Evolutionary conservation across 2,329 filamentous ascomycete genomes (phyloP), one percentile per base, ranked within the genome.

Genomic region (Fusarium sambucinum): DNA sequence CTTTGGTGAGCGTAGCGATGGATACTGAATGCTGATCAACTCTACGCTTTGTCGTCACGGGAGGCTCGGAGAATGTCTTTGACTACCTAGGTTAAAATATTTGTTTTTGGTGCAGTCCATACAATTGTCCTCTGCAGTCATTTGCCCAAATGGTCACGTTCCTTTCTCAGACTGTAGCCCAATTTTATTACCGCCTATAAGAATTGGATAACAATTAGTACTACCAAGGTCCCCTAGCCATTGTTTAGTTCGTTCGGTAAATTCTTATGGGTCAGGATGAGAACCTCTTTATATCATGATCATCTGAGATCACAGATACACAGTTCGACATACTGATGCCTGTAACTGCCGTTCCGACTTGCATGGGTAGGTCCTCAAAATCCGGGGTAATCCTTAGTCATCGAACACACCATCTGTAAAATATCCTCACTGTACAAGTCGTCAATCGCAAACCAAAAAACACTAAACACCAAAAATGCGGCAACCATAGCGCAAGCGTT

Each of bases 361-460:
- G 12, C 35, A 47, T 32, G 27, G 46, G 42, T 32, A 21, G 46
- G 42, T 58, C 48, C 33, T 44, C 42, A 48, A 64, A 55, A 69
- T 66, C 55, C 33, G 65, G 65, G 50, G 65, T 69, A 66, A 27
- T 14, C 17, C 56, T 68, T 68, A 68, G 66, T 68, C 66, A 68
- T 66, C 61, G 4, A 33, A 37, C 48, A 25, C 14, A 37, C 12
- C 55, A 42, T 25, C 38, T 46, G 62, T 32, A 67, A 64, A 69
- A 70, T 60, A 32, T 40, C 62, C 35, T 30, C 30, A 7, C 30
- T 13, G 37, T n/a, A n/a, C n/a, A n/a, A n/a, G n/a, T n/a, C n/a
- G 44, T 35, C 23, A 29, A 37, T 56, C 27, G 14, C 47, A 40
- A 61, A 35, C 40, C 29, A 25, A 42, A 42, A 44, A 44, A 46